Base-by-base conservation (phyloP, 2,329 filamentous ascomycete species). In the Alternaria sp. region DNA sequence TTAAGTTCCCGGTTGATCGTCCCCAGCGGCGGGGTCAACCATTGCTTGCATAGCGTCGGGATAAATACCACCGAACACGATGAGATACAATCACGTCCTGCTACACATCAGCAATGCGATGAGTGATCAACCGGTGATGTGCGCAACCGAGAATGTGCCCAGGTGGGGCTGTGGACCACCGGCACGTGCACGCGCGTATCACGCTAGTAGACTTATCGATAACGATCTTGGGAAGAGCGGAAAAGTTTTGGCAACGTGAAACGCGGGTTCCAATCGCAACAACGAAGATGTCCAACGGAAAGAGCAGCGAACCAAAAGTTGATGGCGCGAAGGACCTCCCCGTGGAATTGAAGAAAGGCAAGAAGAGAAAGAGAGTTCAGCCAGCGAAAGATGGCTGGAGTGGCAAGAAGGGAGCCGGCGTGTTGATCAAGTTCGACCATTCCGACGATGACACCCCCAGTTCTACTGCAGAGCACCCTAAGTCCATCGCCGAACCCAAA, bases 311-410 rank as follows among this genome's bases (percentile, higher is more conserved):
- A 12, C 25, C 21, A 6, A 8, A 47, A 30, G 25, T 37, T 3
- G 46, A 54, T 4, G 10, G 33, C 5, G 53, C 15, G 9, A 44
- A 25, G 4, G 41, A 25, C 1, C 11, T 21, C 5, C 26, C 61
- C 3, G 25, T 30, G 14, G 66, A 68, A 14, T 15, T 66, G 9
- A 72, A 66, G 14, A 71, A 71, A 57, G 68, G 74, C 37, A 78
- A 75, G 47, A 79, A 79, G 62, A 74, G 77, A 37, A 79, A 79
- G 61, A 73, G 73, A 60, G 64, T 72, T 18, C 66, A 64, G 10
- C 64, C 60, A 30, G 54, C 59, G 26, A 58, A 58, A 28, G 60
- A 55, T 33, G 55, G 59, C 14, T 41, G 41, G 45, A 60, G 53
- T 47, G 47, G 56, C 20, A 55, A 58, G 43, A 68, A 73, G 64